These are phyloP conservation scores for Mallotus nudiflorus DNA, from an alignment of 345 rosid species.

Conservation along the genomic window DNA sequence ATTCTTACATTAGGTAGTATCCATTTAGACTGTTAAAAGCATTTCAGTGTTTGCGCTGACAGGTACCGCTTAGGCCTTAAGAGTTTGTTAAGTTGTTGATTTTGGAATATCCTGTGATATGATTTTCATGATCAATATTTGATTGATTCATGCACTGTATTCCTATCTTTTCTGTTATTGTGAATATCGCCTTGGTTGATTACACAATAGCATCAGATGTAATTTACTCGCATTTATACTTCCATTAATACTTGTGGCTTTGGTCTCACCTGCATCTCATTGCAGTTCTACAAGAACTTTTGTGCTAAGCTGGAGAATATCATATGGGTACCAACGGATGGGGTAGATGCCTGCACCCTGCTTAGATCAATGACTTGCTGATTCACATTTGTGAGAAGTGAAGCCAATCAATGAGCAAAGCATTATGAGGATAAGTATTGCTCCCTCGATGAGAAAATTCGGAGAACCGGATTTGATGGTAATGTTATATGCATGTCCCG, in stretches of 20 bases:
- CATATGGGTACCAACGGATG: slow-evolving; percentile 73
- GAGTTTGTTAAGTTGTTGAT: no score
- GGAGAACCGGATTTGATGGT: neutral
- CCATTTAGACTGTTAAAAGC: no score
- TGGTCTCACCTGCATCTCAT: neutral
- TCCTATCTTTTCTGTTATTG: no score
- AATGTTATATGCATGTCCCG: neutral
- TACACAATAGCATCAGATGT: neutral
- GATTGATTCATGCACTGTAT: no score
- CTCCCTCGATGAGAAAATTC: neutral
- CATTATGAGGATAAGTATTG: neutral
- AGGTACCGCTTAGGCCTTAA: neutral
- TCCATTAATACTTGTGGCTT: neutral
- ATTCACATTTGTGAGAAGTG: slow-evolving; percentile 32
- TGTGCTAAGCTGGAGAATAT: slow-evolving; percentile 67
- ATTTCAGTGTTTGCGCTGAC: neutral
- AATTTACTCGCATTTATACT: neutral
- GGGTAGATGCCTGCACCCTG: slow-evolving; percentile 39
- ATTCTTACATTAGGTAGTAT: no score
- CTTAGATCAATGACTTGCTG: slow-evolving; percentile 49
- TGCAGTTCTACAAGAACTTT: slow-evolving; percentile 80
- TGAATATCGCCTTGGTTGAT: no score
- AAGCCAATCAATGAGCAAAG: slow-evolving; percentile 25
- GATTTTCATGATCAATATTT: no score
- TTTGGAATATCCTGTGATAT: no score